A percentile compares a stretch with the other conserved stretches of the same genome.
Evolutionary conservation across 768 basidiomycete genomes (phyloP).

Genomic region (Lyophyllum semitale): DNA sequence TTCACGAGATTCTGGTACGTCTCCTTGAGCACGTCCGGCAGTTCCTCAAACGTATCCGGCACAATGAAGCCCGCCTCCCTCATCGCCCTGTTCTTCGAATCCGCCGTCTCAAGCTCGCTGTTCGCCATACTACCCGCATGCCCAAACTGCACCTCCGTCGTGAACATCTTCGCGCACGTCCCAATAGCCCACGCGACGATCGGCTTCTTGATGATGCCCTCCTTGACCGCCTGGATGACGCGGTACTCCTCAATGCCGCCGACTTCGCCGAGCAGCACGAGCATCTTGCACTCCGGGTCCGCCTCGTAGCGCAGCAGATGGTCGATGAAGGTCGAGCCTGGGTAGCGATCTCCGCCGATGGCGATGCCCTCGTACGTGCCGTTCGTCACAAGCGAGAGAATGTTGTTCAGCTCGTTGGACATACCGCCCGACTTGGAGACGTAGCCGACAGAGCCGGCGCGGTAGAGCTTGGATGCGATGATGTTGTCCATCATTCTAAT

Average conservation of each 20-base stretch:
- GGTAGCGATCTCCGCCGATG: conserved; percentile 99
- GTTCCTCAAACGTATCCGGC: conserved; percentile 95
- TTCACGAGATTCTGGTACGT: conserved; percentile 84
- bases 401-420: conserved; percentile 99
- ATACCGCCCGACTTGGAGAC: conserved; percentile 99
- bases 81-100: conserved; percentile 97
- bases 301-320: conserved; percentile 96
- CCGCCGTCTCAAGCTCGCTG: conserved; percentile 95
- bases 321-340: conserved; percentile 98
- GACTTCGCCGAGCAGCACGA: conserved; percentile 97
- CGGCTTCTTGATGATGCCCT: conserved; percentile 93
- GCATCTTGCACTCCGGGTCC: conserved; percentile 98
- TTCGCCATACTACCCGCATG: conserved; percentile 99
- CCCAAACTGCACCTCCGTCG: conserved; percentile 98
- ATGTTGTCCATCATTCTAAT: conserved; percentile 99
- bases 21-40: conserved; percentile 81
- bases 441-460: conserved; percentile 95
- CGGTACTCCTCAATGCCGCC: conserved; percentile 99
- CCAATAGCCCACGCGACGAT: conserved; percentile 99
- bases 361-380: conserved; percentile 99
- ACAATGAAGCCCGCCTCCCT: conserved; percentile 93
- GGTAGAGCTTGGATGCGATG: conserved; percentile 97
- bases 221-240: conserved; percentile 96
- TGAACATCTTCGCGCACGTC: conserved; percentile 99
- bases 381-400: conserved; percentile 93